Percentiles rank a stretch among this genome's conserved stretches.
Conservation (phyloP, 2,329 filamentous ascomycete genomes). For the Sporothrix pseudoabietina region DNA sequence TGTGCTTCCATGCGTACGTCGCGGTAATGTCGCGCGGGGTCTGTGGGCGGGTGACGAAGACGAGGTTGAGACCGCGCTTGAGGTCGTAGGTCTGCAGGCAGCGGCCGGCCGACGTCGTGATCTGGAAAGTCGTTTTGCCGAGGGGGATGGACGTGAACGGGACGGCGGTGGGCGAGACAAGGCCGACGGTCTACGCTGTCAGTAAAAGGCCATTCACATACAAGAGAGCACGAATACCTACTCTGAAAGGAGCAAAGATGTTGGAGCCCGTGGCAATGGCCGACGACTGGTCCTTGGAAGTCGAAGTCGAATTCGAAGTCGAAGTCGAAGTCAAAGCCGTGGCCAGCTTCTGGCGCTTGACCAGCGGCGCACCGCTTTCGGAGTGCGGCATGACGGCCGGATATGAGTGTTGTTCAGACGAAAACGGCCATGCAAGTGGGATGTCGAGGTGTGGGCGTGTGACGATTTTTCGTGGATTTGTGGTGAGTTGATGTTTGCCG, state of each 20-base stretch:
- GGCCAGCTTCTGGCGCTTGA: slow-evolving; percentile 73
- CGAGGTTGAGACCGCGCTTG: slow-evolving; percentile 82
- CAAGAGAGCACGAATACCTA: slow-evolving; percentile 49
- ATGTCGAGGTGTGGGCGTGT: background rate
- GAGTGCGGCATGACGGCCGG: slow-evolving; percentile 56
- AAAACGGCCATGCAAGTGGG: background rate
- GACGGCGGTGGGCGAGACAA: slow-evolving; percentile 87
- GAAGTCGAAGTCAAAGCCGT: slow-evolving; percentile 43
- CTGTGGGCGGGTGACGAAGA: slow-evolving; percentile 90
- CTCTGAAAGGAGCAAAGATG: slow-evolving; percentile 92
- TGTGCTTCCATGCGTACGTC: slow-evolving; percentile 82
- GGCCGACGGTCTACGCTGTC: slow-evolving; percentile 72
- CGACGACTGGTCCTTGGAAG: slow-evolving; percentile 41
- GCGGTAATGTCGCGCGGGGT: slow-evolving; percentile 85
- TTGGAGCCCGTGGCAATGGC: slow-evolving; percentile 60
- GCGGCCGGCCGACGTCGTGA: slow-evolving; percentile 90
- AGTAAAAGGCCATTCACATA: background rate
- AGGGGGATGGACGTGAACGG: slow-evolving; percentile 88
- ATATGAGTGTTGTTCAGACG: background rate
- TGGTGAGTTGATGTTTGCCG: background rate
- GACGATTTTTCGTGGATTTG: background rate
- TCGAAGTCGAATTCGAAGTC: slow-evolving; percentile 43
- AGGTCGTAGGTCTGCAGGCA: slow-evolving; percentile 96
- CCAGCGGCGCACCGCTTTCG: slow-evolving; percentile 62
- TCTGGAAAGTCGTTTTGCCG: slow-evolving; percentile 93